Base-by-base conservation (phyloP, 768 basidiomycete species). In the Mycena albidolilacea region DNA sequence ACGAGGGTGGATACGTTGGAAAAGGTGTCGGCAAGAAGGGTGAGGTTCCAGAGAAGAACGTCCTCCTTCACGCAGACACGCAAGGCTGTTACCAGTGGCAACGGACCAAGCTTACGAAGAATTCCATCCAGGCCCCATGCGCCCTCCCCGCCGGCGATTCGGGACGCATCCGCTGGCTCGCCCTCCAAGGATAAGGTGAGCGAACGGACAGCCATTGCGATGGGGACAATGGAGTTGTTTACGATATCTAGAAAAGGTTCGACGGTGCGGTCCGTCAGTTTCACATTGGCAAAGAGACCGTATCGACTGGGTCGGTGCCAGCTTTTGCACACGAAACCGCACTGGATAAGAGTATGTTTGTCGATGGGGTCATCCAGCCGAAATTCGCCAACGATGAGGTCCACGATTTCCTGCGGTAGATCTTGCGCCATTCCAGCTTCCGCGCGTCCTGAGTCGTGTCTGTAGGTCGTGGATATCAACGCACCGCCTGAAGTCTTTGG, bases 301-400 rank as follows among this genome's bases (percentile, higher is more conserved):
- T 75, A 71, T 55, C 74, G 61, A 35, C 74, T 75, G 38, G 74
- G 37, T 19, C 52, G 43, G 19, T 54, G 30, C 70, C 74, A 75
- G 9, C n/a, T 37, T 7, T 19, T 55, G 44, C 60, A 70, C 30
- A 66, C 65, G 4, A 66, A 55, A 3, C 65, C 65, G 35, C 38
- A 59, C 2, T 30, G 35, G 11, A 44, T 46, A n/a, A 68, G 35
- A 14, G 14, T 38, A 0, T 37, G 58, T 60, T 39, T 58, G 8
- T 38, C 57, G 57, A 15, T 37, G 21, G n/a, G 61, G 30, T 61
- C 37, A 44, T 58, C 52, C 10, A 43, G n/a, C 23, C 6, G 48
- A 7, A 62, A 54, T 44, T 69, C 19, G 7, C 39, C 60, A 23
- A 62, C 21, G 35, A 69, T 11, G 8, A 55, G 60, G 21, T 54